phyloP scores from a whole-genome alignment of 805 yeast species.

The Clavispora phyllophila region DNA sequence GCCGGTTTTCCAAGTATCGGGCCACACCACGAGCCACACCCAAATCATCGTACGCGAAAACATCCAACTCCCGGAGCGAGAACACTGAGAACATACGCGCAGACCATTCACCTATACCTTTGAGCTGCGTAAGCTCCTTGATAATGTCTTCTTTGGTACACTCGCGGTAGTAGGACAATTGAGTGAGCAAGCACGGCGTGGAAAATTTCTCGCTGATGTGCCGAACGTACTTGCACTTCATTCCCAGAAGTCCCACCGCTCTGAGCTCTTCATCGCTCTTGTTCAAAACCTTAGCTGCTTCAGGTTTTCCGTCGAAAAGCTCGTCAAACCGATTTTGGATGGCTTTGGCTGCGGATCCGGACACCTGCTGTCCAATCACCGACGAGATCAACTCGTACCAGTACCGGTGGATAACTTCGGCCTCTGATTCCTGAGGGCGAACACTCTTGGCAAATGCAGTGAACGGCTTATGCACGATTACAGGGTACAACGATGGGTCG shows the following conservation, averaged over 20 bases:
- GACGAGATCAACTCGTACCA: constrained; percentile 35
- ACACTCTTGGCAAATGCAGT: constrained; percentile 12
- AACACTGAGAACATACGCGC: constrained; percentile 83
- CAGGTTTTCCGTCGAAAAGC: constrained; percentile 39
- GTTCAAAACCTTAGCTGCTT: constrained; percentile 43
- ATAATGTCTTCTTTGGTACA: constrained; percentile 43
- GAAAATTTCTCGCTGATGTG: constrained; percentile 51
- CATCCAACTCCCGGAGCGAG: constrained; percentile 59
- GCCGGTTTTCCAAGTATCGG: constrained; percentile 52
- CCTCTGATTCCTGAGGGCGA: neutral
- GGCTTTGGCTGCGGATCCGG: constrained; percentile 75
- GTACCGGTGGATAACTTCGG: constrained; percentile 22
- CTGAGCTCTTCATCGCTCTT: constrained; percentile 46
- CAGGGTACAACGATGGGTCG: constrained; percentile 34
- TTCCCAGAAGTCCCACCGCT: constrained; percentile 60
- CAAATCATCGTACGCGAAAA: constrained; percentile 73
- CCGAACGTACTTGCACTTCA: constrained; percentile 61
- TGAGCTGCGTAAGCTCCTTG: constrained; percentile 46
- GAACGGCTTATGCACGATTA: constrained; percentile 26
- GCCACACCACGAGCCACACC: constrained; percentile 84
- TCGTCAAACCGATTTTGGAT: constrained; percentile 46
- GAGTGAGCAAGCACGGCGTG: neutral
- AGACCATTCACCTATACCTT: constrained; percentile 83
- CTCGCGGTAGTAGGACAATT: constrained; percentile 33
- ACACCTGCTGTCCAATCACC: constrained; percentile 68